Evolutionary conservation across 1,284 basidiomycete species (phyloP).

Genomic region (Boletus semigastroideus): DNA sequence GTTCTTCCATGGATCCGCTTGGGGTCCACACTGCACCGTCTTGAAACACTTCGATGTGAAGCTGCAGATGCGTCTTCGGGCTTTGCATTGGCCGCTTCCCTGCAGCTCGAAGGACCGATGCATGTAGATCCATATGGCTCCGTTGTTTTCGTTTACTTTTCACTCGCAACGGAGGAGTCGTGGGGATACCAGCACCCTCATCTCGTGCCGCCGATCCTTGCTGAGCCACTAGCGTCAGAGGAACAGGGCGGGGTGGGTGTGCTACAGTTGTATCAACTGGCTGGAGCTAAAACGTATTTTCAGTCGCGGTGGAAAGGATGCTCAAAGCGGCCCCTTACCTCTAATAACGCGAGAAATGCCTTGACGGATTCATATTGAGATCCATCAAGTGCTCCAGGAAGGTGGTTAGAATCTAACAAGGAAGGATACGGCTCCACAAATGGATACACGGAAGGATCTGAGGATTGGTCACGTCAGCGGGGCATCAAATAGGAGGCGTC

Average conservation of each 20-base stretch:
- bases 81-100: slow-evolving; percentile 5
- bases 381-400: slow-evolving; percentile 12
- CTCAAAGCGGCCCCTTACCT: slow-evolving; percentile 14
- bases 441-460: slow-evolving; percentile 22
- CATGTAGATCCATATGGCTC: slow-evolving; percentile 22
- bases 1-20: slow-evolving; percentile 27
- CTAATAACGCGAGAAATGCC: slow-evolving; percentile 4
- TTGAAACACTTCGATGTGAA: slow-evolving; percentile 36
- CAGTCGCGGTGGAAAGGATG: not conserved
- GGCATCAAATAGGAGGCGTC: not conserved
- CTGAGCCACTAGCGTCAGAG: slow-evolving; percentile 2
- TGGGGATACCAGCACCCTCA: not conserved
- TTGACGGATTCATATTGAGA: not conserved
- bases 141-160: slow-evolving; percentile 5
- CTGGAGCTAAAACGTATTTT: slow-evolving; percentile 4
- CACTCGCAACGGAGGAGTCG: not conserved
- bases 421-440: slow-evolving; percentile 22
- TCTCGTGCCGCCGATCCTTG: not conserved
- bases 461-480: not conserved
- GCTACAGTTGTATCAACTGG: slow-evolving; percentile 22
- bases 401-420: not conserved
- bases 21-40: slow-evolving; percentile 32
- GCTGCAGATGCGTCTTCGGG: slow-evolving; percentile 30
- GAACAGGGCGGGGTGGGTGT: not conserved
- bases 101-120: slow-evolving; percentile 6